Percentiles rank a stretch among this genome's conserved stretches.
phyloP scores from a whole-genome alignment of 257 asterid species.

The Buddleja alternifolia region DNA sequence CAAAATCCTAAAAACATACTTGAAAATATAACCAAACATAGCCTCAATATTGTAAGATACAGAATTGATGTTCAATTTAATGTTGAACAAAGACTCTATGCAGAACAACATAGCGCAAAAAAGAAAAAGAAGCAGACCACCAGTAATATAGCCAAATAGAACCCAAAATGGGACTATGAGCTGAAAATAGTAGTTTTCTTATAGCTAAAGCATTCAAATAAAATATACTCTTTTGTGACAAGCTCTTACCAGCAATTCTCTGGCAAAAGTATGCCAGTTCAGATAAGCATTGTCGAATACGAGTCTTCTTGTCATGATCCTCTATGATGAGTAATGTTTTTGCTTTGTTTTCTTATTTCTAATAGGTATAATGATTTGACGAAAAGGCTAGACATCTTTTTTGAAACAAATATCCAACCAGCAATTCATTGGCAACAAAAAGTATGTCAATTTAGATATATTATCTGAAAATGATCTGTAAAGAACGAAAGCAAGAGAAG shows the following conservation, averaged over 20 bases:
- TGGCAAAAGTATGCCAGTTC: constrained; percentile 8
- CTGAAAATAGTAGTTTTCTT: neutral
- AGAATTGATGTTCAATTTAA: neutral
- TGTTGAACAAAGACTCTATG: neutral
- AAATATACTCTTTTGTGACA: neutral
- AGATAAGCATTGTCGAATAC: neutral
- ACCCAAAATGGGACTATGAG: constrained; percentile 6
- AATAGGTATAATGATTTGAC: neutral
- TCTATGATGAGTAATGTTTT: neutral
- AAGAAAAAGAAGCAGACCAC: neutral
- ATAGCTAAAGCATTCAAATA: constrained; percentile 5
- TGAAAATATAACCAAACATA: too few species aligned
- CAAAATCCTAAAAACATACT: too few species aligned
- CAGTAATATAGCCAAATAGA: neutral
- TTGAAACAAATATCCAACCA: neutral
- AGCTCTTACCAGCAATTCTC: constrained; percentile 9
- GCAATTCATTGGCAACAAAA: constrained; percentile 2
- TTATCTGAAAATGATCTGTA: neutral
- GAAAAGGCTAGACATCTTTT: neutral
- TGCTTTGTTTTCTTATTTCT: constrained; percentile 3
- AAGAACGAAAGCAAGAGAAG: too few species aligned
- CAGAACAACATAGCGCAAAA: constrained; percentile 6
- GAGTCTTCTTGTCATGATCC: constrained; percentile 9
- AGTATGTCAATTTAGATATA: constrained; percentile 15
- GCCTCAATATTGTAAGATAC: constrained; percentile 16